Evolutionary conservation across 1,284 basidiomycete species (phyloP), one percentile per base, ranked within the genome.

Genomic region (Wallemia hederae): DNA sequence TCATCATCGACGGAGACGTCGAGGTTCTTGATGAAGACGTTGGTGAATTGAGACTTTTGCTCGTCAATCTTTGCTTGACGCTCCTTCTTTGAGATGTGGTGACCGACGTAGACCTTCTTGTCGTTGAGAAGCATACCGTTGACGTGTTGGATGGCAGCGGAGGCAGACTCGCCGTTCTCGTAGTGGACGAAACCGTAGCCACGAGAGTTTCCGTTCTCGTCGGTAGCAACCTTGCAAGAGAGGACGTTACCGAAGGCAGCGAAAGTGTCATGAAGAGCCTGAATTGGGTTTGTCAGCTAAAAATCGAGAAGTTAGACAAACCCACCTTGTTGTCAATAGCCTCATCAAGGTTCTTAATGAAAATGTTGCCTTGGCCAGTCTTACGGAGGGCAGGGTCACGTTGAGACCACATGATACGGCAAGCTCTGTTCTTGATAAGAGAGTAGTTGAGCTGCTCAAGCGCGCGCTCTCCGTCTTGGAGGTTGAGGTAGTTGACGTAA

Each of bases 371-470:
- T 76, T 96, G 90, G 66, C 91, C 91, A 65, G 91, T 97, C 80
- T 98, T 97, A 74, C 94, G 89, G 69, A 98, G 81, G 67, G 89
- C 87, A 64, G 94, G 94, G 77, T 98, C 94, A 72, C 94, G 88
- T 80, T 98, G 92, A 69, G 91, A 97, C 91, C 94, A 97, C 94
- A 99, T 99, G 78, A 99, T 99, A 69, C 94, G 90, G 78, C 94
- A 99, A 65, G 94, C 84, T 69, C 89, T 86, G 73, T 83, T 83
- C 78, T 97, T 97, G 77, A 99, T 98, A 69, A 92, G 76, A 65
- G 92, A 96, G 74, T 98, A 99, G 77, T 99, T 99, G 73, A 99
- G 83, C 75, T 92, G 88, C 77, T 99, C 94, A 65, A 99, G 80
- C 64, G 94, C 92, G 71, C 91, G 89, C 77, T 99, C 94, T 81